phyloP scores from a whole-genome alignment of 139 green algal species.

The Asterochloris sp. region DNA sequence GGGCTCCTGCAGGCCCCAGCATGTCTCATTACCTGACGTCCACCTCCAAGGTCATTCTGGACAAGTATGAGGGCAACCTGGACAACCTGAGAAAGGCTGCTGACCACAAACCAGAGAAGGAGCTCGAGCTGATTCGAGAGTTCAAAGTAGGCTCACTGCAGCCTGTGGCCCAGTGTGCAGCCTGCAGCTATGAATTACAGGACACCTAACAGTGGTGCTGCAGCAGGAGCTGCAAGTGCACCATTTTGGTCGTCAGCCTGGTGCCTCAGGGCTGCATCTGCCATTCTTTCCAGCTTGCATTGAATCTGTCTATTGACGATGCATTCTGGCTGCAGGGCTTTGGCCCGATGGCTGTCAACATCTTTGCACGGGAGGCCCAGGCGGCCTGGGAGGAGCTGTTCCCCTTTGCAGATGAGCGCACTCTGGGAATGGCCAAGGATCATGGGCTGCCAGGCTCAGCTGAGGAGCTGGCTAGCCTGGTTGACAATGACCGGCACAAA shows the following conservation, averaged over 20 bases:
- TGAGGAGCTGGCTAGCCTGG: constrained; percentile 6
- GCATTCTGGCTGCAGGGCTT: constrained; percentile 13
- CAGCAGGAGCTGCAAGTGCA: too few relatives aligned
- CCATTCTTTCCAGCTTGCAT: background rate
- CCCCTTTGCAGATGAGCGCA: constrained; percentile 21
- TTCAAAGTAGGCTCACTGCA: constrained; percentile 8
- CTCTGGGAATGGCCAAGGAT: background rate
- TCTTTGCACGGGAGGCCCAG: constrained; percentile 15
- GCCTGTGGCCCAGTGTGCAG: background rate
- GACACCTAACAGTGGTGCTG: background rate
- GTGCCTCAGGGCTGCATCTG: background rate
- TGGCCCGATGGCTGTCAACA: constrained; percentile 11
- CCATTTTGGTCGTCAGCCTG: background rate
- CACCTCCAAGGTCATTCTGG: constrained; percentile 6
- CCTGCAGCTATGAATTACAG: background rate
- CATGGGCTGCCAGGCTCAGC: constrained; percentile 8
- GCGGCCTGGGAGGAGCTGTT: constrained; percentile 18
- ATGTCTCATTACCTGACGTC: constrained; percentile 9
- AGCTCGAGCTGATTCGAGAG: background rate
- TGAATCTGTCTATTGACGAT: background rate
- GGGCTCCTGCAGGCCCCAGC: background rate
- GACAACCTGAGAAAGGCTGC: constrained; percentile 8
- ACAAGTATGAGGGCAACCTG: constrained; percentile 16
- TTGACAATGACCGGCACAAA: constrained; percentile 15
- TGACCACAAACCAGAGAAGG: background rate